phyloP scores from a whole-genome alignment of 352 stramenopile species.

The Globisporangium lucens region DNA sequence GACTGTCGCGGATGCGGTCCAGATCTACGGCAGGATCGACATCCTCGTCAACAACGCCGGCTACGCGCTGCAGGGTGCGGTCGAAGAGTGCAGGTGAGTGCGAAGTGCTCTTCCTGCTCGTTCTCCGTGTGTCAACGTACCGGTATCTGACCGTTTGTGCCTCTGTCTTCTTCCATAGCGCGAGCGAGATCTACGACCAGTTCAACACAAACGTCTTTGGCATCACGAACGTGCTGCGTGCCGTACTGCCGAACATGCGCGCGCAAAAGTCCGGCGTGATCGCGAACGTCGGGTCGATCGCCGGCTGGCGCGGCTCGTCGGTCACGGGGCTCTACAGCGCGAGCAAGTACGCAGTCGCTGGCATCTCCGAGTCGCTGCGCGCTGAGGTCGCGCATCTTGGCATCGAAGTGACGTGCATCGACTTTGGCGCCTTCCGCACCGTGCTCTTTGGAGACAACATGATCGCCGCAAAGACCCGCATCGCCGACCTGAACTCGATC shows the following conservation, averaged over 20 bases:
- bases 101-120: too few species aligned
- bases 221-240: conserved; percentile 20
- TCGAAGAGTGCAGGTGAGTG: conserved; percentile 37
- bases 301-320: conserved; percentile 16
- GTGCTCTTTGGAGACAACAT: conserved; percentile 26
- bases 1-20: conserved; percentile 27
- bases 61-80: conserved; percentile 37
- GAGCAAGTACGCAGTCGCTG: conserved; percentile 28
- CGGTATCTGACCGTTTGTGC: not conserved
- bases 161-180: not conserved
- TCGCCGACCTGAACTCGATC: conserved; percentile 18
- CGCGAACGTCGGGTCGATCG: conserved; percentile 28
- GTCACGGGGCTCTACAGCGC: conserved; percentile 25
- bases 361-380: conserved; percentile 23
- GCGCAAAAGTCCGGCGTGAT: conserved; percentile 27
- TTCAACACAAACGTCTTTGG: conserved; percentile 38
- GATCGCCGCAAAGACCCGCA: conserved; percentile 15
- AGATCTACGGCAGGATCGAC: conserved; percentile 43
- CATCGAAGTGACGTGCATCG: conserved; percentile 42
- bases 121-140: not conserved
- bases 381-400: conserved; percentile 25
- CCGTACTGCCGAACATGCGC: conserved; percentile 31
- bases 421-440: conserved; percentile 44
- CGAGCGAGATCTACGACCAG: conserved; percentile 21
- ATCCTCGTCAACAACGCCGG: conserved; percentile 53